These are phyloP conservation scores for Suillus decipiens DNA, from an alignment of 768 basidiomycete genomes.

Conservation along the genomic window DNA sequence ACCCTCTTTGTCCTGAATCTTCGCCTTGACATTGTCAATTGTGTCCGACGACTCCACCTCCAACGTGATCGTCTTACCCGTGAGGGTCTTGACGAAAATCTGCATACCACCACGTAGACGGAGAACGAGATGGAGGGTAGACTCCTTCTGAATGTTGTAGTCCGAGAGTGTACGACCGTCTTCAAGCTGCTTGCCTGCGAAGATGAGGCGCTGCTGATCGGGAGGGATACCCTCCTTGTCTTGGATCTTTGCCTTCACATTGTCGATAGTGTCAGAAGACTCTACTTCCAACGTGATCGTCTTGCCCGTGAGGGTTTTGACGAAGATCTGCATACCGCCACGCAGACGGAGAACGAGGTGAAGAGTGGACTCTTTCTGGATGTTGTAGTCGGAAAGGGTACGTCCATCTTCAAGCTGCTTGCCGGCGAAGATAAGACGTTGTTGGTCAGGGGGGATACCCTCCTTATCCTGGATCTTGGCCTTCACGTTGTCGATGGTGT, in stretches of 20 bases:
- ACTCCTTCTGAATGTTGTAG: constrained; percentile 92
- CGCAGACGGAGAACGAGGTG: constrained; percentile 76
- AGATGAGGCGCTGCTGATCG: constrained; percentile 88
- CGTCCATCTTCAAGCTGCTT: constrained; percentile 93
- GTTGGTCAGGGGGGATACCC: constrained; percentile 85
- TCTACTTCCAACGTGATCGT: constrained; percentile 94
- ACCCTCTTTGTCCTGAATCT: constrained; percentile 82
- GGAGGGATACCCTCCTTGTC: constrained; percentile 82
- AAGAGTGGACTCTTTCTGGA: constrained; percentile 87
- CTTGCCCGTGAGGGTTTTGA: constrained; percentile 87
- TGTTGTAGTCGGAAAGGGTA: constrained; percentile 88
- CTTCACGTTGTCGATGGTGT: constrained; percentile 88
- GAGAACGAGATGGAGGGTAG: constrained; percentile 71
- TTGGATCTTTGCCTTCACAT: constrained; percentile 87
- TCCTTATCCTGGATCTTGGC: constrained; percentile 95
- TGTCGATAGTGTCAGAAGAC: constrained; percentile 91
- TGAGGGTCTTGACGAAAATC: constrained; percentile 71
- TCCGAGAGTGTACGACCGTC: constrained; percentile 92
- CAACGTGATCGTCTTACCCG: constrained; percentile 76
- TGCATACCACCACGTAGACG: constrained; percentile 76
- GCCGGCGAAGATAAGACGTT: constrained; percentile 89
- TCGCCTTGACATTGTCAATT: constrained; percentile 75
- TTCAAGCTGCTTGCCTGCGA: constrained; percentile 93
- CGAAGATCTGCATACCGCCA: constrained; percentile 91
- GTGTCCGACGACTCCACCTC: constrained; percentile 78